phyloP scores from a whole-genome alignment of 2,329 filamentous ascomycete genomes.

The Talaromyces islandicus region DNA sequence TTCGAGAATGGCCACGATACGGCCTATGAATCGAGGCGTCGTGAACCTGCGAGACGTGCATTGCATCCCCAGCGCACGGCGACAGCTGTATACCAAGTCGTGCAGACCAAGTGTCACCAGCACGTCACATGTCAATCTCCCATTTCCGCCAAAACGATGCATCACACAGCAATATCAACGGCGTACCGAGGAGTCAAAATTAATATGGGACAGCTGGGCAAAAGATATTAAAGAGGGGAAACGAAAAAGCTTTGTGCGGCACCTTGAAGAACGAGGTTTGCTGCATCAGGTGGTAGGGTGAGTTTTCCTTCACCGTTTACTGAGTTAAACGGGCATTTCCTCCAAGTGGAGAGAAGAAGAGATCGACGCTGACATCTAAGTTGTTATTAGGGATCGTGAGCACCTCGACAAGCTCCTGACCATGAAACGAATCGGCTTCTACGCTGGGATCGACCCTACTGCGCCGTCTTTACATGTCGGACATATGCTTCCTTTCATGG shows the following conservation, averaged over 20 bases:
- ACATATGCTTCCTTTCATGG: constrained; percentile 48
- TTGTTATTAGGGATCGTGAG: constrained; percentile 31
- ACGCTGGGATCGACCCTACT: constrained; percentile 45
- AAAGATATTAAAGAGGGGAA: constrained; percentile 39
- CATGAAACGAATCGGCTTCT: constrained; percentile 41
- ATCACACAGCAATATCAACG: constrained; percentile 32
- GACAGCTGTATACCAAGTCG: background rate
- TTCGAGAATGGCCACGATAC: background rate
- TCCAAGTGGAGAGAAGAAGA: background rate
- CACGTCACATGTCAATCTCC: background rate
- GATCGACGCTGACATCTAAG: constrained; percentile 11
- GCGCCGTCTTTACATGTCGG: constrained; percentile 46
- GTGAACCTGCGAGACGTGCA: background rate
- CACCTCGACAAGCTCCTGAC: constrained; percentile 39
- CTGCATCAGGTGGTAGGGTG: constrained; percentile 43
- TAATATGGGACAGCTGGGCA: constrained; percentile 35
- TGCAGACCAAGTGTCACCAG: background rate
- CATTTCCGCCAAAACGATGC: constrained; percentile 24
- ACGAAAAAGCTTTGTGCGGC: constrained; percentile 37
- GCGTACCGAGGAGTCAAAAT: constrained; percentile 33
- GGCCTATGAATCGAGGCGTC: background rate
- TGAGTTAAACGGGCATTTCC: background rate
- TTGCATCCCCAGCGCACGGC: background rate
- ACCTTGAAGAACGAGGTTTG: constrained; percentile 41
- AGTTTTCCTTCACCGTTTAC: background rate